A percentile compares a stretch with the other conserved stretches of the same genome.
Conservation (phyloP, 2,329 filamentous ascomycete species). For the Aureobasidium sp. region DNA sequence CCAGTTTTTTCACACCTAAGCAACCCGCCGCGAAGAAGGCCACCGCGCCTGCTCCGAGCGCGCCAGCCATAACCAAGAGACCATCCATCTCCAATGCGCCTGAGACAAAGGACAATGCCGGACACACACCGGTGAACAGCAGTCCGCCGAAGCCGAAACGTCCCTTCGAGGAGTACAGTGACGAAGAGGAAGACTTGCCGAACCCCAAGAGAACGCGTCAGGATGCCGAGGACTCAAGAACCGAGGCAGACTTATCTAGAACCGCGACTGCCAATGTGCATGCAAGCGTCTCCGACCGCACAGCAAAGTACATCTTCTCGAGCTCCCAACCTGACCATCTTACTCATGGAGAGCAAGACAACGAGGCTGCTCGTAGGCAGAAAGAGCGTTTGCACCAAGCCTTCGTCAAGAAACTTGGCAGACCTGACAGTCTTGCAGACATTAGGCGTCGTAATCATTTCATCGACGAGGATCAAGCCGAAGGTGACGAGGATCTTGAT, state of each 20-base stretch:
- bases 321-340: slow-evolving; percentile 37
- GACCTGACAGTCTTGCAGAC: slow-evolving; percentile 69
- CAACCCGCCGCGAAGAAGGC: slow-evolving; percentile 40
- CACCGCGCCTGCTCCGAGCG: slow-evolving; percentile 56
- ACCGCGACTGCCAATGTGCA: slow-evolving; percentile 17
- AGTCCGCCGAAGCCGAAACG: slow-evolving; percentile 20
- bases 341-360: slow-evolving; percentile 34
- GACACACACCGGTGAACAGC: background rate
- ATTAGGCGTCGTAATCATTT: slow-evolving; percentile 55
- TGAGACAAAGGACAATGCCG: slow-evolving; percentile 14
- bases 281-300: slow-evolving; percentile 36
- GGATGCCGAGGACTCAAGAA: slow-evolving; percentile 12
- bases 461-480: slow-evolving; percentile 47
- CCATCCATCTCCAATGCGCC: slow-evolving; percentile 15
- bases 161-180: slow-evolving; percentile 35
- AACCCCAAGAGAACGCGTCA: slow-evolving; percentile 27
- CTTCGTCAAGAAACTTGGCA: slow-evolving; percentile 86
- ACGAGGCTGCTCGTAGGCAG: slow-evolving; percentile 47
- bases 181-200: slow-evolving; percentile 32
- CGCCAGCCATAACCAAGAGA: slow-evolving; percentile 47
- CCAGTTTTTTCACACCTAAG: slow-evolving; percentile 66
- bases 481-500: slow-evolving; percentile 51
- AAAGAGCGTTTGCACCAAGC: slow-evolving; percentile 70
- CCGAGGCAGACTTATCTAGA: slow-evolving; percentile 21
- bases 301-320: slow-evolving; percentile 54